Conservation (phyloP, 192 early-diverging fungal genomes). For the Spizellomyces sp. region DNA sequence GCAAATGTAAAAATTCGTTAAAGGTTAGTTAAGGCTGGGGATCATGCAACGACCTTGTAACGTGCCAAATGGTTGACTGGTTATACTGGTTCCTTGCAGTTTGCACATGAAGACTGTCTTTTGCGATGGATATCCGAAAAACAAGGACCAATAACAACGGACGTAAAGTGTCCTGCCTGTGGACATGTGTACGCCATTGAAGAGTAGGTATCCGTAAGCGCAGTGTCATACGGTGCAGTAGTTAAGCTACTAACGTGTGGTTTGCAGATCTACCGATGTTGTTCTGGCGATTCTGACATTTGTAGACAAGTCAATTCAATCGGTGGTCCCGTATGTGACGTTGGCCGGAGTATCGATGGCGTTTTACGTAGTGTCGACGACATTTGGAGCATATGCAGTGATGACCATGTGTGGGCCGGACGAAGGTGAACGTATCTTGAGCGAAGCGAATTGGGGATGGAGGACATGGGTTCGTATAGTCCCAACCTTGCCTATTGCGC, state of each 20-base stretch:
- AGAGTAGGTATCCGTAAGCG: no score
- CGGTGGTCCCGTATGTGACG: conserved; percentile 18
- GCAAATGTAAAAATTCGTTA: conserved; percentile 29
- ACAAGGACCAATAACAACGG: no score
- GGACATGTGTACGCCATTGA: conserved; percentile 7
- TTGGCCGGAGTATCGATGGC: conserved; percentile 11
- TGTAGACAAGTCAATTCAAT: conserved; percentile 9
- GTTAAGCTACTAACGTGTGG: no score
- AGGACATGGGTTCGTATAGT: conserved; percentile 23
- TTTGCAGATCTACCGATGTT: neutral
- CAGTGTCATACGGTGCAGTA: no score
- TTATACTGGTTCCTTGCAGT: conserved; percentile 6
- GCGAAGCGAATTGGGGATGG: conserved; percentile 29
- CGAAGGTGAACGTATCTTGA: conserved; percentile 31
- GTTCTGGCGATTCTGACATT: neutral
- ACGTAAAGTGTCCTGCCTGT: conserved; percentile 38
- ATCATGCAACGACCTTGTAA: neutral
- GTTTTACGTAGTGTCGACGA: conserved; percentile 35
- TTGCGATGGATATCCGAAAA: conserved; percentile 34
- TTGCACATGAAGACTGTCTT: conserved; percentile 44
- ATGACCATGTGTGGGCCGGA: conserved; percentile 40
- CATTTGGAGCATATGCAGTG: conserved; percentile 42
- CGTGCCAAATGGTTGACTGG: neutral
- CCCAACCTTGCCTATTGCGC: no score
- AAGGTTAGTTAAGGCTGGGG: conserved; percentile 10